phyloP scores from a whole-genome alignment of 306 rosid genomes.

The Dalbergia cochinchinensis region DNA sequence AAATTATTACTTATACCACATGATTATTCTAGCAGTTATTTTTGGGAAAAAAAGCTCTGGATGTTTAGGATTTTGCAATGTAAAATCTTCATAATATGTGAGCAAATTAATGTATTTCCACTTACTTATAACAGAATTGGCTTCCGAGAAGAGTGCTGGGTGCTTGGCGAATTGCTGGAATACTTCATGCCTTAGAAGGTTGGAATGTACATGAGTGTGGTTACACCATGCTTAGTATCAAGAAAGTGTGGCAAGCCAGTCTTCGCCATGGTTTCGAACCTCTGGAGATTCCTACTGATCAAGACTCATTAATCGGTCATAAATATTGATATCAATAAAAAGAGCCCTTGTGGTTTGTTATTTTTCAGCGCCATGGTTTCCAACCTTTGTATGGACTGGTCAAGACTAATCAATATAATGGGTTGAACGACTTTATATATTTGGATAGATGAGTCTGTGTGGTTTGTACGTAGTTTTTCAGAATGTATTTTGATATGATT shows the following conservation, averaged over 20 bases:
- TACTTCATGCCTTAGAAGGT: constrained; percentile 66
- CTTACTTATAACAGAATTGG: constrained; percentile 52
- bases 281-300: constrained; percentile 6
- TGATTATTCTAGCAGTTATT: too few relatives aligned
- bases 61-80: too few relatives aligned
- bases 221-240: constrained; percentile 7
- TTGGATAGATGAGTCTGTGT: background rate
- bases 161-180: constrained; percentile 70
- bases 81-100: too few relatives aligned
- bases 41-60: too few relatives aligned
- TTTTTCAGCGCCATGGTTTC: too few relatives aligned
- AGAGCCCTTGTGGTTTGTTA: too few relatives aligned
- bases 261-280: constrained; percentile 67
- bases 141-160: constrained; percentile 72
- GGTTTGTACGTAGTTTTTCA: background rate
- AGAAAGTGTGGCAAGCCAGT: constrained; percentile 62
- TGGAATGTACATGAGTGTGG: constrained; percentile 71
- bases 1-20: too few relatives aligned
- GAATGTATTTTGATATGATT: background rate
- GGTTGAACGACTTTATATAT: too few relatives aligned
- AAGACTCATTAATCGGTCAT: background rate
- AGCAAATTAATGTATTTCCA: too few relatives aligned
- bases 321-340: too few relatives aligned
- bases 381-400: too few relatives aligned
- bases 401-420: too few relatives aligned